phyloP scores from a whole-genome alignment of 2,329 filamentous ascomycete species.

The Claviceps monticola region DNA sequence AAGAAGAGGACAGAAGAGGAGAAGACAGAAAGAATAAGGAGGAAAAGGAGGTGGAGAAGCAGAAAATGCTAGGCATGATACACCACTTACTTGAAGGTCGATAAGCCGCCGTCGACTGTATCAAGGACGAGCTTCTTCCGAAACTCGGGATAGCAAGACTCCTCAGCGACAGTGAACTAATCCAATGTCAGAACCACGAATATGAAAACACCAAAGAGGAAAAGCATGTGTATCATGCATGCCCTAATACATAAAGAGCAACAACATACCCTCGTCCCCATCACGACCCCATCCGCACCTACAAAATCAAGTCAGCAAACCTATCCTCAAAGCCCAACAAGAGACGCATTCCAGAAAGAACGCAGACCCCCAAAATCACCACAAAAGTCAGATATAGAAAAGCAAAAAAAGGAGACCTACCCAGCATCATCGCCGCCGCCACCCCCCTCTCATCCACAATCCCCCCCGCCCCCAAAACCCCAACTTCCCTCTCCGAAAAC shows the following conservation, averaged over 20 bases:
- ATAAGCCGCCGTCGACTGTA: conserved; percentile 27
- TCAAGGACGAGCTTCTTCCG: conserved; percentile 27
- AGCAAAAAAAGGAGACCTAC: conserved; percentile 17
- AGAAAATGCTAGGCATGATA: neutral
- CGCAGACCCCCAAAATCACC: no score
- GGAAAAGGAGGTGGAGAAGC: neutral
- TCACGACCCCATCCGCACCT: conserved; percentile 28
- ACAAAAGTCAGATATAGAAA: no score
- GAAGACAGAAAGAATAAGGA: neutral
- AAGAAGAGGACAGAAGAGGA: neutral
- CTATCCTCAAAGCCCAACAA: neutral
- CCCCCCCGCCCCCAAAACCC: conserved; percentile 44
- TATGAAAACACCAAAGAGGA: neutral
- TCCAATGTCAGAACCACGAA: neutral
- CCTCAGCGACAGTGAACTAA: conserved; percentile 29
- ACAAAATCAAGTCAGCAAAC: neutral
- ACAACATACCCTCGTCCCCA: conserved; percentile 27
- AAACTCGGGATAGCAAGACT: conserved; percentile 27
- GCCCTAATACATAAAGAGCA: neutral
- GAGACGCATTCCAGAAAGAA: no score
- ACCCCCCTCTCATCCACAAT: conserved; percentile 42
- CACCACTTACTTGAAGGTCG: conserved; percentile 29
- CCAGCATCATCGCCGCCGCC: conserved; percentile 40
- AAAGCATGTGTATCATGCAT: neutral
- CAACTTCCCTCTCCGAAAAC: conserved; percentile 20